Conservation (phyloP, 768 basidiomycete genomes). For the Termitomyces sp. region DNA sequence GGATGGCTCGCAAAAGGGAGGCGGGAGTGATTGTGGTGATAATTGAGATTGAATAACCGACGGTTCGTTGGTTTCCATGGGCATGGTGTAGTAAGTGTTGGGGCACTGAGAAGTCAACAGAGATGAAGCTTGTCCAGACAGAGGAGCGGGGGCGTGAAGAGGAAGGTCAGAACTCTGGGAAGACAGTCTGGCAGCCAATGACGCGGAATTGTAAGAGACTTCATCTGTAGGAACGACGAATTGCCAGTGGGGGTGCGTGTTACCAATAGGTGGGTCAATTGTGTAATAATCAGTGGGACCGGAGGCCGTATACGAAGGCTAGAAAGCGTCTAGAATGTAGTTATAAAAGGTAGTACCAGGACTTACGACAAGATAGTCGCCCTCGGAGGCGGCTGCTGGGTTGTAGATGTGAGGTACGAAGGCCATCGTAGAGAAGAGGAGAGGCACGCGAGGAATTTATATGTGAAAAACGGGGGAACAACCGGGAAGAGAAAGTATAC, state of each 20-base stretch:
- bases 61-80: background rate
- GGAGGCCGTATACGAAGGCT: background rate
- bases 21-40: background rate
- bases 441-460: background rate
- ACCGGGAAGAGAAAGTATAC: background rate
- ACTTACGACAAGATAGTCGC: background rate
- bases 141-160: constrained; percentile 24
- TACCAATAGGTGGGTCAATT: background rate
- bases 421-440: background rate
- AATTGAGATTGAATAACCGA: constrained; percentile 4
- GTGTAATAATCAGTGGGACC: background rate
- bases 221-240: background rate
- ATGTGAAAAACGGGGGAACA: background rate
- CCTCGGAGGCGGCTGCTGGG: background rate
- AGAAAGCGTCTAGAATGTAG: background rate
- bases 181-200: background rate
- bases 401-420: background rate
- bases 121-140: constrained; percentile 14
- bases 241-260: background rate
- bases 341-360: background rate
- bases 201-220: background rate
- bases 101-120: constrained; percentile 7
- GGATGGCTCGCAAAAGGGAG: constrained; percentile 2
- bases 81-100: background rate
- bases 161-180: constrained; percentile 14